Evolutionary conservation across 306 rosid genomes (phyloP), one percentile per base, ranked within the genome.

Genomic region (Notholithocarpus densiflorus): DNA sequence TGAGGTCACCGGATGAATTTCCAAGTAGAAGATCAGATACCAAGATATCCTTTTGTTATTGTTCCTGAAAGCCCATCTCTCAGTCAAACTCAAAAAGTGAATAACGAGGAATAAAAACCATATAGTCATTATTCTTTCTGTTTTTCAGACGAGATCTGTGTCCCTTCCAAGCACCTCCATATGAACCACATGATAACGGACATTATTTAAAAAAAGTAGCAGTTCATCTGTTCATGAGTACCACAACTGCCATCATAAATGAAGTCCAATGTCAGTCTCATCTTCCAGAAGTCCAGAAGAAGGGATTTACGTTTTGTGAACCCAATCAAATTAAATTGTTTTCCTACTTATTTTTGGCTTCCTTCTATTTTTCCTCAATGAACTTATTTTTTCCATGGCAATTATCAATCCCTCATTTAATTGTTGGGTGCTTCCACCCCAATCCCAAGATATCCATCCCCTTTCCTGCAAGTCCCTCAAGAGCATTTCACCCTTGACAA

Each of bases 401-500:
- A 82, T 55, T 65, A 61, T 75, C 82, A 90, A 79, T 24, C 81
- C 32, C 71, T 85, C 87, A 45, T 83, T 60, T 72, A 83, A 64
- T 59, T 26, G 73, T 76, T 83, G 55, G 1, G 85, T 76, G 31
- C 84, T 79, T 75, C 79, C 85, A 75, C 14, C 75, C 72, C 71
- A 71, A 84, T 85, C 83, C 76, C 81, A 75, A 68, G 80, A 55
- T 77, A 86, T 68, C 83, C 90, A 75, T 69, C 85, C 93, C 82
- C 89, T 88, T 24, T 76, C 84, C 75, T 74, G 83, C 77, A 92
- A 72, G 74, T 92, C 94, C 81, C 72, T 79, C 80, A 92, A 68
- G 81, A 92, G 83, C 75, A 75, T 74, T 81, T 88, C 85, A 68
- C 89, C 84, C 71, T 83, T 77, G 27, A 26, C 52, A 32, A 59